Conservation (phyloP, 1,284 basidiomycete genomes). For the Ceratorhiza oryzae-sativae region DNA sequence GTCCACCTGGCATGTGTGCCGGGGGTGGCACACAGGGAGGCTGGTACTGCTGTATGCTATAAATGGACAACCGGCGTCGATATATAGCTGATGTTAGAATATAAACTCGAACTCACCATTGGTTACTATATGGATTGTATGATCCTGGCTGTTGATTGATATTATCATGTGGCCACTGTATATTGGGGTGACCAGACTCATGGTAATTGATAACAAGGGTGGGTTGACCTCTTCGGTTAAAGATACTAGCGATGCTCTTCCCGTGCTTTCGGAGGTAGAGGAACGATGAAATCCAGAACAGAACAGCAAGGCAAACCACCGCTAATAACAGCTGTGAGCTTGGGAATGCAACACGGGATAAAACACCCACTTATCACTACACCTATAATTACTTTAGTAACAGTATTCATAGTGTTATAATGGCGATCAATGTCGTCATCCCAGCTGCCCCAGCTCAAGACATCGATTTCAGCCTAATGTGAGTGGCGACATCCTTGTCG, state of each 20-base stretch:
- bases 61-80: not conserved
- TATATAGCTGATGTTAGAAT: not conserved
- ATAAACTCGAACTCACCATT: not conserved
- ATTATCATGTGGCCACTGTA: not conserved
- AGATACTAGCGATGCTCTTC: not conserved
- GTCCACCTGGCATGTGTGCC: not conserved
- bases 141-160: not conserved
- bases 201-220: not conserved
- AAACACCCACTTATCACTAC: not conserved
- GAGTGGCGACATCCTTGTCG: not conserved
- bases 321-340: not conserved
- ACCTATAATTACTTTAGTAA: not conserved
- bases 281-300: slow-evolving; percentile 11
- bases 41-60: not conserved
- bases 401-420: not conserved
- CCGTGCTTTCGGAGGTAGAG: slow-evolving; percentile 15
- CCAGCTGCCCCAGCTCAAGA: not conserved
- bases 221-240: not conserved
- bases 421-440: not conserved
- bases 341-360: not conserved
- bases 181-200: not conserved
- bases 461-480: not conserved
- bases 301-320: not conserved
- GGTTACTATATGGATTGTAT: not conserved
- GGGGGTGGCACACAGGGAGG: not conserved